Evolutionary conservation across 768 basidiomycete genomes (phyloP), one percentile per base, ranked within the genome.

Genomic region (Rhizopogon vinicolor): DNA sequence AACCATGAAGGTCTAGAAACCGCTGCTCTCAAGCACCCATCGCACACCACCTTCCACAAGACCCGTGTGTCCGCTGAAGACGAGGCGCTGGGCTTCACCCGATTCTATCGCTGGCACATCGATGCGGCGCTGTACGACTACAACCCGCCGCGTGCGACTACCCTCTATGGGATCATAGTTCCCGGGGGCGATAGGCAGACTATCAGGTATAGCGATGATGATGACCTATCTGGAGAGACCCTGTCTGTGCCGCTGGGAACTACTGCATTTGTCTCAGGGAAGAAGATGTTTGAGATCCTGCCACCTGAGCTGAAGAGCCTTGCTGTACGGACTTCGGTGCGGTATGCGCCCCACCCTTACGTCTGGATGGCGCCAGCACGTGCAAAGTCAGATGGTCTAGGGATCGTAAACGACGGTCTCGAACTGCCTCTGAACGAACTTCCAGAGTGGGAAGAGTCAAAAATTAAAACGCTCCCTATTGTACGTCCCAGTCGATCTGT

Each of bases 31-130:
- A 92, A 89, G 71, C 93, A 96, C 67, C 92, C 91, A 2, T 84
- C 82, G 49, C 92, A 95, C 71, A 84, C 79, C 45, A 88, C 86
- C 3, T 96, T 95, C 73, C 93, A 96, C 76, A 92, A 91, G 72
- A 87, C 86, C 35, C 71, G 70, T 19, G 78, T 95, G 37, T 83
- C 85, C 9, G 73, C 77, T 3, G 88, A 88, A 63, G 92, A 94
- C 58, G 87, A 89, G 61, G 83, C 72, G 7, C 78, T 80, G 51
- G 91, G 91, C n/a, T 69, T 78, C 44, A 94, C 92, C n/a, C 80
- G 92, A 40, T 94, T 89, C 78, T 93, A 92, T 69, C 78, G 92
- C 48, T 93, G 92, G 91, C 91, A 95, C 68, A 93, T 94, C 69
- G 93, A 94, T 61, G 92, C 93, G 1, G 91, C 91, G 2, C 71